Conservation (phyloP, 169 alveolate genomes). For the Amoebophrya sp. region DNA sequence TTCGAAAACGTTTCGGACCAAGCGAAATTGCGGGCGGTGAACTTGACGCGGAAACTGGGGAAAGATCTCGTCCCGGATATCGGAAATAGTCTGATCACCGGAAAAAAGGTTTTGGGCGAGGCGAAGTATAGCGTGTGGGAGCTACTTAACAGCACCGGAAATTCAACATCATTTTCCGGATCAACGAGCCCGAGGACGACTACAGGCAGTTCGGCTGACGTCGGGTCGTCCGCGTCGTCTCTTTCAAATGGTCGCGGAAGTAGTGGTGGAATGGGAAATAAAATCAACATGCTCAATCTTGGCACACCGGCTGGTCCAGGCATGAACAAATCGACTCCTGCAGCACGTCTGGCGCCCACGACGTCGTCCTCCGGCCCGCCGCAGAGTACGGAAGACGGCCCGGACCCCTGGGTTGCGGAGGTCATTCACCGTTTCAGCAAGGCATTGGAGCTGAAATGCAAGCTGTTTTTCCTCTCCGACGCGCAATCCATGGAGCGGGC, state of each 20-base stretch:
- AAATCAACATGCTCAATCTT: too few species aligned
- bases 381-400: not conserved
- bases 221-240: too few species aligned
- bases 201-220: too few species aligned
- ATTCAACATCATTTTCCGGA: too few species aligned
- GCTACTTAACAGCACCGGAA: too few species aligned
- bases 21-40: not conserved
- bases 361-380: too few species aligned
- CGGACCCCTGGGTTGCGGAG: not conserved
- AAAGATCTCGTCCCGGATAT: not conserved
- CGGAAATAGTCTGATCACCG: not conserved
- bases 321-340: too few species aligned
- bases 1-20: not conserved
- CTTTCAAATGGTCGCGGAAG: too few species aligned
- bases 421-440: not conserved
- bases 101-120: not conserved
- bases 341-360: too few species aligned
- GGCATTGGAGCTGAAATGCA: not conserved
- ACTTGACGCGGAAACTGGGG: not conserved
- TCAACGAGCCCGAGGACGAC: not conserved
- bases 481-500: not conserved
- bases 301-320: too few species aligned
- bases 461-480: not conserved
- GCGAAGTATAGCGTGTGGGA: not conserved
- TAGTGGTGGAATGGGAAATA: too few species aligned